Conservation (phyloP, 2,329 filamentous ascomycete species). For the Fusarium cicatricum region DNA sequence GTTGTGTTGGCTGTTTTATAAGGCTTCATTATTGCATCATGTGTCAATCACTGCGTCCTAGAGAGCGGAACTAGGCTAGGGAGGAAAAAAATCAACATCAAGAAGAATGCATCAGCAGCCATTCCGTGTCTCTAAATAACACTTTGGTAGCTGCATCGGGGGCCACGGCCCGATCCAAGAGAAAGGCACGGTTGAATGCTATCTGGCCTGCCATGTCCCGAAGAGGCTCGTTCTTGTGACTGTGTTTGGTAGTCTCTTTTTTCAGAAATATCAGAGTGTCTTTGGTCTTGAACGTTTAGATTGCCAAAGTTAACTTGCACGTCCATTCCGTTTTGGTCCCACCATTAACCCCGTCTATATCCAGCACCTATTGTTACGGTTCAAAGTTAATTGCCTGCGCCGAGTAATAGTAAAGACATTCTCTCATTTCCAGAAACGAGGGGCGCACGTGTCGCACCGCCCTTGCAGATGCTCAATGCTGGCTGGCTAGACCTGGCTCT, state of each 20-base stretch:
- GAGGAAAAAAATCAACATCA: constrained; percentile 7
- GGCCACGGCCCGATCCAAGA: constrained; percentile 26
- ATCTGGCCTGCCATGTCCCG: constrained; percentile 11
- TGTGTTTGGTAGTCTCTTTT: constrained; percentile 4
- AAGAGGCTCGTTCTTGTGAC: constrained; percentile 11
- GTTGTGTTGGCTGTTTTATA: constrained; percentile 1
- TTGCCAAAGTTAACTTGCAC: constrained; percentile 14
- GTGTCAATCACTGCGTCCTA: constrained; percentile 25
- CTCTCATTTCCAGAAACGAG: constrained; percentile 37
- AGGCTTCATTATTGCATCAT: constrained; percentile 34
- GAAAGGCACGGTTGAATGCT: constrained; percentile 14
- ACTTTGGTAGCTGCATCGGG: constrained; percentile 16
- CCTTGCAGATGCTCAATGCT: constrained; percentile 26
- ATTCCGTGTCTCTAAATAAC: constrained; percentile 22
- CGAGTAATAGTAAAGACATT: background rate
- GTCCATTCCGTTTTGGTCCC: constrained; percentile 8
- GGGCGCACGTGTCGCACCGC: constrained; percentile 21
- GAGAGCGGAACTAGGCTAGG: constrained; percentile 2
- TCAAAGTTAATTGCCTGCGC: constrained; percentile 14
- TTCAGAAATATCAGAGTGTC: background rate
- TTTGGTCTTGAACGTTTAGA: constrained; percentile 1
- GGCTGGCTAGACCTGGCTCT: no score
- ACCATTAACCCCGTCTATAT: constrained; percentile 10
- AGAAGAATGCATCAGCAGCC: background rate
- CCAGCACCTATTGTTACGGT: constrained; percentile 4